phyloP scores from a whole-genome alignment of 306 rosid species.

The Vigna mungo region DNA sequence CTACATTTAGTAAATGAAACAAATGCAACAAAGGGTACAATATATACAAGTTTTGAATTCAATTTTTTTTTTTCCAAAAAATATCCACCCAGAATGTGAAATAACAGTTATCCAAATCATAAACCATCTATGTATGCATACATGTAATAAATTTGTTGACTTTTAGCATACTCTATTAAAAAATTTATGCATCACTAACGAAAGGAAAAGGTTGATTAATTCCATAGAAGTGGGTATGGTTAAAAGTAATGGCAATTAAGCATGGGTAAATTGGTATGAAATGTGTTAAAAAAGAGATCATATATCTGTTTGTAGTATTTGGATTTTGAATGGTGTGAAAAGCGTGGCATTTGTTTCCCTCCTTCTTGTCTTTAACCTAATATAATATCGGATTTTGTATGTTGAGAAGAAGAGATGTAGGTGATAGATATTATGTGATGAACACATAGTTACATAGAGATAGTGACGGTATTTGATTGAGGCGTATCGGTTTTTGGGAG shows the following conservation, averaged over 20 bases:
- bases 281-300: no score
- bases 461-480: neutral
- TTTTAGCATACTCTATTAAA: no score
- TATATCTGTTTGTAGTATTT: neutral
- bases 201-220: neutral
- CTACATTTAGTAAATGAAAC: neutral
- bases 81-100: neutral
- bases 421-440: neutral
- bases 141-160: no score
- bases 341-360: constrained; percentile 12
- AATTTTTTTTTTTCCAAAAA: neutral
- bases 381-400: neutral
- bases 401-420: neutral
- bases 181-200: neutral
- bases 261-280: neutral
- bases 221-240: neutral
- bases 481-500: constrained; percentile 10
- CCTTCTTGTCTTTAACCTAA: constrained; percentile 20
- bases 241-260: no score
- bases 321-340: constrained; percentile 22
- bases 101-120: no score
- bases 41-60: neutral
- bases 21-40: no score
- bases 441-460: constrained; percentile 40
- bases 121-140: no score